Conservation (phyloP, 345 rosid genomes). For the Ricinus communis region DNA sequence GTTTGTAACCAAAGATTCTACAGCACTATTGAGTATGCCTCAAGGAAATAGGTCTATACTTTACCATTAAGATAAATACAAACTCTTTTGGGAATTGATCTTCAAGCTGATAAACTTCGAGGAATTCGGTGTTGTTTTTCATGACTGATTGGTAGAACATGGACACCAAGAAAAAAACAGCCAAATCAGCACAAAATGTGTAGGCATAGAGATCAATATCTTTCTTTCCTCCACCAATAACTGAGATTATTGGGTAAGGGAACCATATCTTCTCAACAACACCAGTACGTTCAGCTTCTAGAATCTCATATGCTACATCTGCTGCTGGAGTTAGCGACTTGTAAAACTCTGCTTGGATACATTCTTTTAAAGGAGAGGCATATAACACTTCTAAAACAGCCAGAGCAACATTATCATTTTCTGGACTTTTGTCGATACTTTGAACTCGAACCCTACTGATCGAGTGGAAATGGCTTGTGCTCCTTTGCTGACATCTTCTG, state of each 20-base stretch:
- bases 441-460: conserved; percentile 42
- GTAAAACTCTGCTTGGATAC: conserved; percentile 15
- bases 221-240: conserved; percentile 47
- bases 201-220: conserved; percentile 47
- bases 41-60: not conserved
- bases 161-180: conserved; percentile 44
- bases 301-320: conserved; percentile 44
- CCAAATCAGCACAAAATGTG: conserved; percentile 49
- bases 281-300: conserved; percentile 29
- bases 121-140: conserved; percentile 48
- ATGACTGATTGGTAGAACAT: conserved; percentile 42
- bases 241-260: conserved; percentile 42
- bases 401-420: conserved; percentile 33
- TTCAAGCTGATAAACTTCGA: conserved; percentile 53
- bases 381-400: conserved; percentile 45
- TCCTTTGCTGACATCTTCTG: conserved; percentile 31
- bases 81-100: conserved; percentile 52
- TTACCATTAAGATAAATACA: conserved; percentile 44
- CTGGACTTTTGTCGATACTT: conserved; percentile 44
- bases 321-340: conserved; percentile 50
- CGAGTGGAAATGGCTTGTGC: conserved; percentile 15
- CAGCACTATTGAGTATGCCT: not conserved
- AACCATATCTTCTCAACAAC: conserved; percentile 33
- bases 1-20: not conserved
- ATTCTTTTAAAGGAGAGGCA: conserved; percentile 36